A percentile compares a stretch with the other conserved stretches of the same genome.
These are phyloP conservation scores for Tetrahymena thermophila DNA, from an alignment of 73 alveolate genomes.

Conservation along the genomic window DNA sequence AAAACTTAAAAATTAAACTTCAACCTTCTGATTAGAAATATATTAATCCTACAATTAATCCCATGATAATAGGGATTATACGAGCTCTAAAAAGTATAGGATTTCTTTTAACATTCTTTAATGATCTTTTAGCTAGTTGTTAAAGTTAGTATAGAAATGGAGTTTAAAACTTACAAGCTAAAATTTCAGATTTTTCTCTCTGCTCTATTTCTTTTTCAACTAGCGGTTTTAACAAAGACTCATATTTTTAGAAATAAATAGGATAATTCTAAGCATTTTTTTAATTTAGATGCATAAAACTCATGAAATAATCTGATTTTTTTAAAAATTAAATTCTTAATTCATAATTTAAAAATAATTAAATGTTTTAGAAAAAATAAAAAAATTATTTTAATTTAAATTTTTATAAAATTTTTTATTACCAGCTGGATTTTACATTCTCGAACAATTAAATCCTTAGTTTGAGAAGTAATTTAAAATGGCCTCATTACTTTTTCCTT, in stretches of 20 bases:
- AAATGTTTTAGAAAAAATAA: too few relatives aligned
- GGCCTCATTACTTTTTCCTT: neutral
- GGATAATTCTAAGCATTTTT: neutral
- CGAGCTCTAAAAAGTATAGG: neutral
- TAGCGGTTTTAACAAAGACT: neutral
- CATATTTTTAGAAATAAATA: neutral
- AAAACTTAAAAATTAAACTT: neutral
- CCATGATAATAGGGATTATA: neutral
- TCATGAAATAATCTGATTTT: neutral
- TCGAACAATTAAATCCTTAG: conserved; percentile 32
- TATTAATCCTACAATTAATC: neutral
- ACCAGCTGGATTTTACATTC: conserved; percentile 33
- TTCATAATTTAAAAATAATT: too few relatives aligned
- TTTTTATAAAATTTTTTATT: neutral
- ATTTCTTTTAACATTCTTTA: neutral
- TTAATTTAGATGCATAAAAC: neutral
- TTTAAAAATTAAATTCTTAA: too few relatives aligned
- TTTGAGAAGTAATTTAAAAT: conserved; percentile 10
- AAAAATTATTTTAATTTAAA: too few relatives aligned
- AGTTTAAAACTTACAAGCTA: neutral
- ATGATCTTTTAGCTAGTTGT: neutral
- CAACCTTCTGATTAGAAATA: neutral
- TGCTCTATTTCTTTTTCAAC: neutral
- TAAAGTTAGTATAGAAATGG: neutral
- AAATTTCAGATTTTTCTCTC: neutral